These are phyloP conservation scores for Candida tibetensis DNA, from an alignment of 805 yeast genomes.

Conservation along the genomic window DNA sequence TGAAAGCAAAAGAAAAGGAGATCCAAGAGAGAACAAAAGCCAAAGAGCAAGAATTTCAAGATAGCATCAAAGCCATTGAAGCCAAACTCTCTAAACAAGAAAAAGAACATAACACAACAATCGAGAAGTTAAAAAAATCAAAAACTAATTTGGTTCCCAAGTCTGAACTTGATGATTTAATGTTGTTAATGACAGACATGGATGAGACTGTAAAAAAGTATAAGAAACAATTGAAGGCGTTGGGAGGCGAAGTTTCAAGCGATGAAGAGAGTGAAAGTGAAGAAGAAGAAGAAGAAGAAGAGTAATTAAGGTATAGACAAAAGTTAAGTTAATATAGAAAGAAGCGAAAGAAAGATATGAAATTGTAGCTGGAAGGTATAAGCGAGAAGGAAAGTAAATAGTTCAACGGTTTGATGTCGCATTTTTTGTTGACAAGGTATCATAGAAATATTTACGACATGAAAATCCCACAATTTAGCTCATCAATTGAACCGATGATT, in stretches of 20 bases:
- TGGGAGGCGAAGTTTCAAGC: conserved; percentile 64
- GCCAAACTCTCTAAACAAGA: conserved; percentile 3
- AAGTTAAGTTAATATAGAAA: neutral
- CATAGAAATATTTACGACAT: too few species aligned
- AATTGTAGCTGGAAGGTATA: too few species aligned
- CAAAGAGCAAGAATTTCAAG: conserved; percentile 2
- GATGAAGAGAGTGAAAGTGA: conserved; percentile 71
- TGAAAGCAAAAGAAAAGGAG: neutral
- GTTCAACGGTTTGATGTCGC: too few species aligned
- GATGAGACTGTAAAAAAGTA: conserved; percentile 65
- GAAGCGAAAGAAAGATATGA: neutral
- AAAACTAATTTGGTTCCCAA: conserved; percentile 37
- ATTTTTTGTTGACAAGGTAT: too few species aligned
- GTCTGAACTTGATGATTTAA: conserved; percentile 66
- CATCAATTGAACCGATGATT: too few species aligned
- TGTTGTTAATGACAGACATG: conserved; percentile 72
- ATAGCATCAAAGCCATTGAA: conserved; percentile 2
- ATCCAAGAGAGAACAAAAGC: conserved; percentile 8
- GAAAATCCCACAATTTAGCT: too few species aligned
- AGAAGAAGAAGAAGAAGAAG: conserved; percentile 54
- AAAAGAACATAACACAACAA: neutral
- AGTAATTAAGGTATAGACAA: conserved; percentile 17
- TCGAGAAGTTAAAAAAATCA: conserved; percentile 13
- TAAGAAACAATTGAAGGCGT: conserved; percentile 46
- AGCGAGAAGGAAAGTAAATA: too few species aligned